phyloP scores from a whole-genome alignment of 768 basidiomycete genomes.

The Tylopilus balloui region DNA sequence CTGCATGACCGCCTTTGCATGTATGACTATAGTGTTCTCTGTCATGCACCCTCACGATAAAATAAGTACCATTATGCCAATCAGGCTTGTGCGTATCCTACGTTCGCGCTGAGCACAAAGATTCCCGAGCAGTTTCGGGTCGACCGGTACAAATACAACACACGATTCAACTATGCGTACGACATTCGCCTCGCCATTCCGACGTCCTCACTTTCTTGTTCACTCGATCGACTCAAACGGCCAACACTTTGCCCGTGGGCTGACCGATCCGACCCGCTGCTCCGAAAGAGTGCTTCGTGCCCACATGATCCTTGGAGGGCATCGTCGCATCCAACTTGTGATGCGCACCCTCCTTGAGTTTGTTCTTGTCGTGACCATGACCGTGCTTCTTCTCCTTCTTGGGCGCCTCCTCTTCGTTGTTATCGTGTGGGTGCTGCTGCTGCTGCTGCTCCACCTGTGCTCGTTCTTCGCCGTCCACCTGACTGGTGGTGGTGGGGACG shows the following conservation, averaged over 20 bases:
- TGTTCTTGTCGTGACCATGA: slow-evolving; percentile 42
- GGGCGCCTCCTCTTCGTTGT: slow-evolving; percentile 43
- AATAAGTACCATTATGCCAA: slow-evolving; percentile 11
- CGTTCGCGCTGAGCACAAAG: neutral
- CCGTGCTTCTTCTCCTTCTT: slow-evolving; percentile 47
- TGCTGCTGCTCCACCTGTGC: neutral
- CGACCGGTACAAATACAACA: slow-evolving; percentile 12
- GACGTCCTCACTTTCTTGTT: neutral
- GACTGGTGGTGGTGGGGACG: too few relatives aligned
- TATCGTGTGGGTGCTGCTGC: slow-evolving; percentile 35
- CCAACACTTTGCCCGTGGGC: slow-evolving; percentile 45
- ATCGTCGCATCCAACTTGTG: slow-evolving; percentile 44
- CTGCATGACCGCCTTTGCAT: slow-evolving; percentile 20
- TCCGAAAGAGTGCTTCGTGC: slow-evolving; percentile 36
- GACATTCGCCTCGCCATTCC: neutral
- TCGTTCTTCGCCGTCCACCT: slow-evolving; percentile 33
- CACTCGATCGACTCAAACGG: slow-evolving; percentile 26
- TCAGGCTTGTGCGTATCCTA: neutral
- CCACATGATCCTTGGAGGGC: slow-evolving; percentile 43
- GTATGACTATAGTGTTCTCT: slow-evolving; percentile 24
- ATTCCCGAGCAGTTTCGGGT: slow-evolving; percentile 2
- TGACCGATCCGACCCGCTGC: slow-evolving; percentile 52
- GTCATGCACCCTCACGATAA: slow-evolving; percentile 22
- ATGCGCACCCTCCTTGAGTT: slow-evolving; percentile 41
- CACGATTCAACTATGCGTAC: slow-evolving; percentile 7